phyloP scores from a whole-genome alignment of 768 basidiomycete genomes.

The Pleurotus cornucopiae region DNA sequence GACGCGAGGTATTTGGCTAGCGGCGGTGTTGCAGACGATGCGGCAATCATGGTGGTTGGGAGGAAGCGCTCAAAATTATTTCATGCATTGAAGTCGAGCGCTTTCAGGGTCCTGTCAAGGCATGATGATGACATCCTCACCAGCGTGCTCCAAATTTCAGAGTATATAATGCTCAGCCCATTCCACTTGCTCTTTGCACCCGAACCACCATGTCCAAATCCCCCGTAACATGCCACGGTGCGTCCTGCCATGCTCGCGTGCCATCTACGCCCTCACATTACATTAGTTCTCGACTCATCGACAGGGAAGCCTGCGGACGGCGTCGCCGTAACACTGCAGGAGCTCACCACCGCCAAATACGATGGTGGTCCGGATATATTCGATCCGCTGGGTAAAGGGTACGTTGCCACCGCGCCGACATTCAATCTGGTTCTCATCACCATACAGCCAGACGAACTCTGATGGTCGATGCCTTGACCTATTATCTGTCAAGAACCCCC shows the following conservation, averaged over 20 bases:
- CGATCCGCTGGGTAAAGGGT: slow-evolving; percentile 60
- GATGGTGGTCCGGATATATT: slow-evolving; percentile 40
- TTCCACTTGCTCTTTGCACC: neutral
- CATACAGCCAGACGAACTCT: slow-evolving; percentile 61
- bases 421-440: slow-evolving; percentile 1
- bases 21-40: slow-evolving; percentile 46
- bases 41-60: slow-evolving; percentile 28
- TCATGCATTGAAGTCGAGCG: neutral
- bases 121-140: neutral
- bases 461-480: slow-evolving; percentile 83
- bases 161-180: neutral
- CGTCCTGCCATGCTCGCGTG: slow-evolving; percentile 10
- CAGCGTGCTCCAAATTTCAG: neutral
- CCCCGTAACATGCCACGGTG: slow-evolving; percentile 91
- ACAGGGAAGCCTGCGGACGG: slow-evolving; percentile 76
- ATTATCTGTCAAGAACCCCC: slow-evolving; percentile 47
- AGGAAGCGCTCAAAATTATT: neutral
- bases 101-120: neutral
- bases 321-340: slow-evolving; percentile 61
- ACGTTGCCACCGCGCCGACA: slow-evolving; percentile 11
- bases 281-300: slow-evolving; percentile 79
- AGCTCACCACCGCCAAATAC: slow-evolving; percentile 28
- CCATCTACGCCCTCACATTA: neutral
- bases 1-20: slow-evolving; percentile 91
- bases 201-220: slow-evolving; percentile 47